These are phyloP conservation scores for Gossypium laxum DNA, from an alignment of 441 rosid species.

Conservation along the genomic window DNA sequence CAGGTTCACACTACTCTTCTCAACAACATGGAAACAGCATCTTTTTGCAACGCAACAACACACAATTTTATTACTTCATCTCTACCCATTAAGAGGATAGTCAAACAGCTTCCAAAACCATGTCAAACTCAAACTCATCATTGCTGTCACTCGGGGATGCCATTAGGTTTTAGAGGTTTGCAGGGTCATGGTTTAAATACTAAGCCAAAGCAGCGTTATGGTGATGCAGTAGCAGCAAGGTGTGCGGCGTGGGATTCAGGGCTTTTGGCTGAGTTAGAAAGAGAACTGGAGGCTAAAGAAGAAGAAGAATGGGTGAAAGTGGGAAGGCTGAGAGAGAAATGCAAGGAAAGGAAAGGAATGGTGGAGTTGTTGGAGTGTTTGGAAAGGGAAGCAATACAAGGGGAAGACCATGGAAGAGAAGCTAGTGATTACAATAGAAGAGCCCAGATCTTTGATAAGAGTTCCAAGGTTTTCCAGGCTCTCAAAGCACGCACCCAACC, in stretches of 20 bases:
- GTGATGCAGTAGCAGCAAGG: background rate
- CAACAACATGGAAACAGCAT: constrained; percentile 1
- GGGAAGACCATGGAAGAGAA: constrained; percentile 58
- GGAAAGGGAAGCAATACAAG: constrained; percentile 77
- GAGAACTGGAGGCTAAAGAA: constrained; percentile 24
- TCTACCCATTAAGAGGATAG: background rate
- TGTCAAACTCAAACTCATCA: background rate
- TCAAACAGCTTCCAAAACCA: background rate
- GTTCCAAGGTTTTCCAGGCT: constrained; percentile 54
- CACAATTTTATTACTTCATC: background rate
- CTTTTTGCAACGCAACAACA: background rate
- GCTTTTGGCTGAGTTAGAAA: constrained; percentile 17
- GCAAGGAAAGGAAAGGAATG: constrained; percentile 29
- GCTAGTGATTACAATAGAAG: constrained; percentile 63
- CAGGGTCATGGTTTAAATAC: background rate
- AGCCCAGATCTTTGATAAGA: constrained; percentile 64
- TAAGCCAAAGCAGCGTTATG: background rate
- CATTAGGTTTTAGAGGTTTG: background rate
- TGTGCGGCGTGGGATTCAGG: constrained; percentile 27
- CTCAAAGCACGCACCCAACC: constrained; percentile 26
- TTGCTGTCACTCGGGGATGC: background rate
- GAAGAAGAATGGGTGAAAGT: constrained; percentile 26
- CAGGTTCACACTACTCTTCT: background rate
- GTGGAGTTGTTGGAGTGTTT: constrained; percentile 43
- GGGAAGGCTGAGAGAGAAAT: constrained; percentile 29